Evolutionary conservation across 192 early-diverging fungal genomes (phyloP).

Genomic region (Lobosporangium transversale): DNA sequence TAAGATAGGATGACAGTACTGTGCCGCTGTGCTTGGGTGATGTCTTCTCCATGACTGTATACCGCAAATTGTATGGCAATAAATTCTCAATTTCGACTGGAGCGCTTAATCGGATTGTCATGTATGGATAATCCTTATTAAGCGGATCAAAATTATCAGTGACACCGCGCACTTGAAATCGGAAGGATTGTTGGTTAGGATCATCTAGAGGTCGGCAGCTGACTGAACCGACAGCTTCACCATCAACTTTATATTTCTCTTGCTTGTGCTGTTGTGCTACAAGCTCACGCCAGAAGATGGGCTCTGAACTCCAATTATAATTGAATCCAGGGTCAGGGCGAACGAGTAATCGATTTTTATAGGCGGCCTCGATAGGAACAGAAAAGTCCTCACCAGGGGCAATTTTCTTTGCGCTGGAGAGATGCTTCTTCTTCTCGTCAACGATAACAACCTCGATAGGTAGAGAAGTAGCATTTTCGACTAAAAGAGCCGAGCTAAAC

Average conservation of each 20-base stretch:
- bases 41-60: conserved; percentile 81
- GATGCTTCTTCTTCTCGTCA: conserved; percentile 69
- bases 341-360: conserved; percentile 79
- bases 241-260: conserved; percentile 25
- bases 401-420: conserved; percentile 60
- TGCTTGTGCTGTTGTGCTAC: conserved; percentile 40
- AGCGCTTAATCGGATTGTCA: conserved; percentile 77
- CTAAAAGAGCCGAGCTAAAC: conserved; percentile 83
- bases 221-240: conserved; percentile 46
- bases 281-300: conserved; percentile 88
- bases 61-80: conserved; percentile 87
- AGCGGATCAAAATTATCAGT: conserved; percentile 60
- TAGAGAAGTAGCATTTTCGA: conserved; percentile 85
- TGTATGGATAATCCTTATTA: conserved; percentile 76
- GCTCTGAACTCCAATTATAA: conserved; percentile 85
- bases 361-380: conserved; percentile 88
- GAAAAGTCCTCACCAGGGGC: conserved; percentile 85
- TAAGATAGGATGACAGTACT: conserved; percentile 65
- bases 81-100: conserved; percentile 94
- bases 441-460: conserved; percentile 84
- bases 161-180: conserved; percentile 74
- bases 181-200: conserved; percentile 65
- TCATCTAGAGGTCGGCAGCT: conserved; percentile 55
- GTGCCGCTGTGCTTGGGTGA: conserved; percentile 66
- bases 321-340: conserved; percentile 88